A percentile compares a stretch with the other conserved stretches of the same genome.
These are phyloP conservation scores for Lichtheimia ramosa DNA, from an alignment of 371 early-diverging fungal genomes.

Conservation along the genomic window DNA sequence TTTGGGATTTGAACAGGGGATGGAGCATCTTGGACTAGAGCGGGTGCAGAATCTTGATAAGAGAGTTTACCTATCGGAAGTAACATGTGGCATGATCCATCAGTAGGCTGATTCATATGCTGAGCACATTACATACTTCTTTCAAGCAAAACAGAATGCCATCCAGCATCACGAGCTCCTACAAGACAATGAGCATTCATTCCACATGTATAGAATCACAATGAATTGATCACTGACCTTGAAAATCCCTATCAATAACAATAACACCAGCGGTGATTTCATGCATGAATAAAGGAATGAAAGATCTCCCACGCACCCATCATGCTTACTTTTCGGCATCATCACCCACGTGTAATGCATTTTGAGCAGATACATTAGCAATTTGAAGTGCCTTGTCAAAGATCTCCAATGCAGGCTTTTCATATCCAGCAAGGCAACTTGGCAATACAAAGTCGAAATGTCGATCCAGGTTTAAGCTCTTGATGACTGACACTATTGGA, in stretches of 20 bases:
- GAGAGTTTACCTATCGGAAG: constrained; percentile 21
- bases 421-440: constrained; percentile 30
- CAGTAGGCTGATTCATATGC: no score
- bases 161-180: constrained; percentile 40
- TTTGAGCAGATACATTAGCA: constrained; percentile 14
- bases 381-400: constrained; percentile 36
- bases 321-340: constrained; percentile 31
- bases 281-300: no score
- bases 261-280: no score
- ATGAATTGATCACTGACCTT: no score
- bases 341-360: constrained; percentile 42
- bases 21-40: constrained; percentile 3
- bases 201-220: background rate
- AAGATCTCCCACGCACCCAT: background rate
- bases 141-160: constrained; percentile 37
- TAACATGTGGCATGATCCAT: no score
- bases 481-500: constrained; percentile 30
- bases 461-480: constrained; percentile 32
- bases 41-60: constrained; percentile 30
- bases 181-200: background rate
- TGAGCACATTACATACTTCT: constrained; percentile 20
- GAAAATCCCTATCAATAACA: no score
- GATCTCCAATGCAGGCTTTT: constrained; percentile 39
- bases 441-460: constrained; percentile 46
- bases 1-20: constrained; percentile 14